A percentile compares a stretch with the other conserved stretches of the same genome.
phyloP scores from a whole-genome alignment of 495 filamentous ascomycete species.

The Penicillium dipodomyicola region DNA sequence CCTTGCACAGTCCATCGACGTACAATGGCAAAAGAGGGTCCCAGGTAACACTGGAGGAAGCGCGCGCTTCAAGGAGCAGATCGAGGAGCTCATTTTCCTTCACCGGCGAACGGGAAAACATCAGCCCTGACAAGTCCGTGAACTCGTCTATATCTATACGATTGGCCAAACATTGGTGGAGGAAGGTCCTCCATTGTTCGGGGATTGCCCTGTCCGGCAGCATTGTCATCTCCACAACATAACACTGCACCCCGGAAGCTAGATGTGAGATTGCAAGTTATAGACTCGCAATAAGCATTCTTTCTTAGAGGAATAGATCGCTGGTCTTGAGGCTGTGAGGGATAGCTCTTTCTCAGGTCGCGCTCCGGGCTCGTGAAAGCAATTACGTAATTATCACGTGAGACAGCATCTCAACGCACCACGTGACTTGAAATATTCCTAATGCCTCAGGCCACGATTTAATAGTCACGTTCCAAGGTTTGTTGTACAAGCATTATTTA shows the following conservation, averaged over 20 bases:
- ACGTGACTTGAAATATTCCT: not conserved
- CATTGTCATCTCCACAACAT: constrained; percentile 16
- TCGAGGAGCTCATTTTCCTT: constrained; percentile 51
- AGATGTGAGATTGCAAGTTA: not conserved
- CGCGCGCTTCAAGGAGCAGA: constrained; percentile 55
- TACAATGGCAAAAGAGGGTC: constrained; percentile 66
- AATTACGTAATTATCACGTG: not conserved
- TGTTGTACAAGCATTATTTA: not conserved
- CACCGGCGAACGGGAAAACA: constrained; percentile 33
- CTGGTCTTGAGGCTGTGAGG: not conserved
- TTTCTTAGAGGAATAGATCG: not conserved
- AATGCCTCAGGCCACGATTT: not conserved
- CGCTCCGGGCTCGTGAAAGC: not conserved
- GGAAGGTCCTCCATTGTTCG: constrained; percentile 46
- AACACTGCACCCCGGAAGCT: not conserved
- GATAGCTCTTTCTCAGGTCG: constrained; percentile 5
- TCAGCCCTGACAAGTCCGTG: constrained; percentile 36
- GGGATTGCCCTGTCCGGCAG: constrained; percentile 26
- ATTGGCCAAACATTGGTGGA: constrained; percentile 43
- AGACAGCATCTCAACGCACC: fast-evolving
- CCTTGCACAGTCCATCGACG: constrained; percentile 56
- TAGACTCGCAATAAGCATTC: not conserved
- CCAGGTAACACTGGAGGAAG: constrained; percentile 47
- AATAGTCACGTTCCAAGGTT: not conserved
- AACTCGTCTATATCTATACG: constrained; percentile 47